phyloP scores from a whole-genome alignment of 495 filamentous ascomycete genomes.

The Lepraria neglecta region DNA sequence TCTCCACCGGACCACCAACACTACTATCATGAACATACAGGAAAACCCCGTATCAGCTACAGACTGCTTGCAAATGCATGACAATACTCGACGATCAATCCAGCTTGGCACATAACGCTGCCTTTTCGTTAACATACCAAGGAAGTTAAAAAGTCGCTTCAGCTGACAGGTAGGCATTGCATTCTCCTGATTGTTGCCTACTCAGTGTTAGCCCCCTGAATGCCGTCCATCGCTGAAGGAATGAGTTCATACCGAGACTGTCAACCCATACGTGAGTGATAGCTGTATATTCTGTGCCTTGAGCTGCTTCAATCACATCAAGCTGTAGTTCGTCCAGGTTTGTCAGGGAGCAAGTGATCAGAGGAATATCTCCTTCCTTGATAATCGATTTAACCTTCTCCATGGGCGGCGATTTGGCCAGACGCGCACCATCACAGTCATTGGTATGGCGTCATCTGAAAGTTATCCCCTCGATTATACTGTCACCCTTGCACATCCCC shows the following conservation, averaged over 20 bases:
- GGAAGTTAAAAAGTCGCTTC: neutral
- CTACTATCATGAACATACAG: too few relatives aligned
- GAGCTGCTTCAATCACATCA: neutral
- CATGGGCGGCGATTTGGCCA: too few relatives aligned
- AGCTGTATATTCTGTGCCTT: neutral
- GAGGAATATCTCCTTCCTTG: neutral
- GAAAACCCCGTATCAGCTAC: too few relatives aligned
- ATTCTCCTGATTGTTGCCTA: neutral
- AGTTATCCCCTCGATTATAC: neutral
- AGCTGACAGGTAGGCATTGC: neutral
- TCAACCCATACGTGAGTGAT: neutral
- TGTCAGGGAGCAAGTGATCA: neutral
- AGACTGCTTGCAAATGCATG: too few relatives aligned
- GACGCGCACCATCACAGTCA: too few relatives aligned
- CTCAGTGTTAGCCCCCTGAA: neutral
- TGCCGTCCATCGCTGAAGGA: neutral
- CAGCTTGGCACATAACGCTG: too few relatives aligned
- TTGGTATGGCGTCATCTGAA: neutral
- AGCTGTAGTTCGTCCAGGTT: neutral
- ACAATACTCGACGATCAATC: too few relatives aligned
- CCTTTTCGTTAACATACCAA: too few relatives aligned
- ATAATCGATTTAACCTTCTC: neutral
- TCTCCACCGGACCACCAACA: too few relatives aligned
- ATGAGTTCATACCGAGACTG: neutral
- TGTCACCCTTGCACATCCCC: neutral